Base-by-base conservation (phyloP, 1,139 yeast genomes). In the Kurtzmaniella quercitrusa region DNA sequence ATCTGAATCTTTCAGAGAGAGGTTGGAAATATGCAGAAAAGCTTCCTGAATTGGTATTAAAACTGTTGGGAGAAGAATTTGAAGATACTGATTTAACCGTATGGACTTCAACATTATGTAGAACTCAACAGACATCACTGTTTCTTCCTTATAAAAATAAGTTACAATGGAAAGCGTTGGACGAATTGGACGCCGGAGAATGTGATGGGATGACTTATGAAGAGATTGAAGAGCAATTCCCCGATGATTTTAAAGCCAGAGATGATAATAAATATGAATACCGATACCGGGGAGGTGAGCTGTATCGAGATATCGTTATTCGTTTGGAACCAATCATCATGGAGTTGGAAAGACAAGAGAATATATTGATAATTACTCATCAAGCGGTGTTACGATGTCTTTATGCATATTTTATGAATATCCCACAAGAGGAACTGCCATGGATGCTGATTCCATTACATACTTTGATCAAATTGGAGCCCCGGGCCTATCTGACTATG, bases 391-490 rank as follows among this genome's bases (percentile, higher is more conserved):
- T 93, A 54, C 79, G 99, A 57, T 93, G 99, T 62, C 84, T 93
- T 45, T 93, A 93, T 64, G 98, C 98, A 4, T 93, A 94, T 63
- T 93, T 91, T 61, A 94, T 93, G 98, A 93, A 93, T 61, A 96
- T 93, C 16, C 96, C 97, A 4, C 98, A 91, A 63, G 97, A 93
- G 57, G 94, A 90, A 60, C 81, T 91, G 48, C 99, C 99, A 3
- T 93, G 98, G 98, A 91, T 93, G 96, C 89, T 95, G 41, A 95
- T 93, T 45, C 99, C 99, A 8, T 72, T 93, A 57, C 99, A 93
- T 60, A 93, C 98, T 0, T 72, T 93, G 61, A 93, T 93, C 56
- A 86, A 89, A 59, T 73, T 93, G 51, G 98, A 94, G 62, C 97
- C 98, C 9, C 75, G 95, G 46, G 97, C 98, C 1, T 91, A 89